Evolutionary conservation across 192 early-diverging fungal species (phyloP).

Genomic region (Podochytrium sp.): DNA sequence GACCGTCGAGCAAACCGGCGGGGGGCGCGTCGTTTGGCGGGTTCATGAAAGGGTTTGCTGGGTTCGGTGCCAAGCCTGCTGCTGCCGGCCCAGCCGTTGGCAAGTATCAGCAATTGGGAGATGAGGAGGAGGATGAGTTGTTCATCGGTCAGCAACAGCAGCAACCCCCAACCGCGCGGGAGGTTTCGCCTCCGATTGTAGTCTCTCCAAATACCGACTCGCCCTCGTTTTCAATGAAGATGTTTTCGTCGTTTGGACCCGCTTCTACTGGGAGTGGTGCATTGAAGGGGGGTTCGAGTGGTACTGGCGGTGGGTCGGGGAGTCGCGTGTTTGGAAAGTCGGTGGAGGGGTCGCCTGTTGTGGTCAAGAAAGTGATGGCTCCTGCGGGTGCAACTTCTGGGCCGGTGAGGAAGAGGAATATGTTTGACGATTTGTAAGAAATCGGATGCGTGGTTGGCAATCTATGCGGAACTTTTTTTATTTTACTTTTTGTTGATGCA

Average conservation of each 20-base stretch:
- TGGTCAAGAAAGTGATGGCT: neutral
- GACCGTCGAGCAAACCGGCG: no score
- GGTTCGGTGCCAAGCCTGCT: slow-evolving; percentile 10
- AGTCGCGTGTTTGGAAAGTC: neutral
- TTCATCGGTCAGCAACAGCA: neutral
- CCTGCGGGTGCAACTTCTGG: neutral
- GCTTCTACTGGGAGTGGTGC: neutral
- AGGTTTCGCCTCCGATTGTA: neutral
- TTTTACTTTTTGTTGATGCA: no score
- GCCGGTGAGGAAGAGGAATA: slow-evolving; percentile 15
- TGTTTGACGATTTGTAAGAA: slow-evolving; percentile 28
- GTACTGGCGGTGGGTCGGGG: neutral
- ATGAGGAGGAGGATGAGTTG: neutral
- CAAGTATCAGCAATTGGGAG: slow-evolving; percentile 20
- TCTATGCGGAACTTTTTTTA: no score
- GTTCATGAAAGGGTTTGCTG: neutral
- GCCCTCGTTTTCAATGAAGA: neutral
- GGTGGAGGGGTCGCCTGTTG: neutral
- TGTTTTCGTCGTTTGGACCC: neutral
- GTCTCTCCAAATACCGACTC: neutral
- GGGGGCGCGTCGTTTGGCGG: no score
- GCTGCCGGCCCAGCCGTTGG: neutral
- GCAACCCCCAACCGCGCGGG: neutral
- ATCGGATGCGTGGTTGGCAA: no score
- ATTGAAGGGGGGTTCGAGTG: neutral